Percentiles rank a stretch among this genome's conserved stretches.
Evolutionary conservation across 768 basidiomycete species (phyloP).

Genomic region (Pleurotus eryngii): DNA sequence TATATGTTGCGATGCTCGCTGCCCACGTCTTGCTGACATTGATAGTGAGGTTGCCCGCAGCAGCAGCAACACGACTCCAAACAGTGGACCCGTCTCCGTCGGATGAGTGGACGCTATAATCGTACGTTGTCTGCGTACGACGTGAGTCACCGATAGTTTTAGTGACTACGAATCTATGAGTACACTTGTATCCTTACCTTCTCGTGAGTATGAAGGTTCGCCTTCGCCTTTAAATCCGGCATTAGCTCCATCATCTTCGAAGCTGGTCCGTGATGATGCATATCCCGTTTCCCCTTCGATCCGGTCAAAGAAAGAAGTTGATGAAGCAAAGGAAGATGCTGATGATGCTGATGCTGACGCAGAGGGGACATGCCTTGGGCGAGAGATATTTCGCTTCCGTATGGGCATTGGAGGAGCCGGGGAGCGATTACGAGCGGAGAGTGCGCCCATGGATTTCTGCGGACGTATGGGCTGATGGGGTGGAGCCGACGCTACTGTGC

Average conservation of each 20-base stretch:
- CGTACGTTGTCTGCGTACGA: not conserved
- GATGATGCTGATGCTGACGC: constrained; percentile 7
- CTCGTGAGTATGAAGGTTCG: not conserved
- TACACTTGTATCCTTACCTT: not conserved
- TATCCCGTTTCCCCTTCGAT: constrained; percentile 28
- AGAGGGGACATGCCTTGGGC: constrained; percentile 7
- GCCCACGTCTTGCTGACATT: constrained; percentile 60
- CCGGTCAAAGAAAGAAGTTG: constrained; percentile 36
- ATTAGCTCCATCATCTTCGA: constrained; percentile 33
- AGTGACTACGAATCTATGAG: not conserved
- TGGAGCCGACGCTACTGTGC: constrained; percentile 7
- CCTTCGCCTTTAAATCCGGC: not conserved
- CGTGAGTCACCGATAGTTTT: not conserved
- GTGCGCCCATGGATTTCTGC: constrained; percentile 19
- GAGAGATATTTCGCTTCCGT: constrained; percentile 9
- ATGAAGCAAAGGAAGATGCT: constrained; percentile 23
- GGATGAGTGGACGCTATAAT: constrained; percentile 4
- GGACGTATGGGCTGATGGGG: constrained; percentile 17
- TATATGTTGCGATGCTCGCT: constrained; percentile 32
- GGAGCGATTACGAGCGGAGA: constrained; percentile 12
- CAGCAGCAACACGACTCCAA: constrained; percentile 57
- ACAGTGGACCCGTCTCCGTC: constrained; percentile 40
- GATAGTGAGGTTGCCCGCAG: constrained; percentile 50
- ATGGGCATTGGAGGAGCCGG: constrained; percentile 10
- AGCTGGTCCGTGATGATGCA: constrained; percentile 39